phyloP scores from a whole-genome alignment of 208 protist species.

The Leishmania tarentolae region DNA sequence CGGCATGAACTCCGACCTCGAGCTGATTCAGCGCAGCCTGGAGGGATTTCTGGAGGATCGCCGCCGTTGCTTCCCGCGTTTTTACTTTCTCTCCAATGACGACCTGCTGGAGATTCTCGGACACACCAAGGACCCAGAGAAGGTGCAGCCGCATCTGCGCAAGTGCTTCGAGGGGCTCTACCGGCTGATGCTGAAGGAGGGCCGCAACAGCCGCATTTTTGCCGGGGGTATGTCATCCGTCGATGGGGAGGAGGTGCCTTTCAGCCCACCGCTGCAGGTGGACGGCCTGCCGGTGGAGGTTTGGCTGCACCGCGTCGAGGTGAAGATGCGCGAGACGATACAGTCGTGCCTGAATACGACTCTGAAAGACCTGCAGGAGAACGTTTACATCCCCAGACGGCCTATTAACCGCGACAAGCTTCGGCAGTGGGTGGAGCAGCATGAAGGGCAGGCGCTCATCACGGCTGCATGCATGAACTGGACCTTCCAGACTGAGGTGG shows the following conservation, averaged over 20 bases:
- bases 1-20: conserved; percentile 94
- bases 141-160: conserved; percentile 96
- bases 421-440: conserved; percentile 90
- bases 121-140: conserved; percentile 95
- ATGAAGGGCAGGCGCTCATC: conserved; percentile 95
- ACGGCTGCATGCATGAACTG: conserved; percentile 96
- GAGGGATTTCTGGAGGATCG: conserved; percentile 97
- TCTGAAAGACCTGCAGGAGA: conserved; percentile 79
- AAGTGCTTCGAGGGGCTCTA: conserved; percentile 98
- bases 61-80: conserved; percentile 95
- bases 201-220: conserved; percentile 67
- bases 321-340: conserved; percentile 93
- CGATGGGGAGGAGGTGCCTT: conserved; percentile 95
- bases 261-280: conserved; percentile 82
- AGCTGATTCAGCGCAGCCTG: conserved; percentile 97
- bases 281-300: conserved; percentile 93
- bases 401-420: conserved; percentile 77
- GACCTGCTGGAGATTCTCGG: conserved; percentile 98
- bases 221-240: conserved; percentile 86
- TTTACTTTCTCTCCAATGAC: conserved; percentile 98
- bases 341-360: conserved; percentile 82
- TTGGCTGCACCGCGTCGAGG: conserved; percentile 94
- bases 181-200: conserved; percentile 81
- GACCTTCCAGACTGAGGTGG: conserved; percentile 93
- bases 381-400: conserved; percentile 77